phyloP scores from a whole-genome alignment of 1,284 basidiomycete genomes.

The Ustilago hordei region DNA sequence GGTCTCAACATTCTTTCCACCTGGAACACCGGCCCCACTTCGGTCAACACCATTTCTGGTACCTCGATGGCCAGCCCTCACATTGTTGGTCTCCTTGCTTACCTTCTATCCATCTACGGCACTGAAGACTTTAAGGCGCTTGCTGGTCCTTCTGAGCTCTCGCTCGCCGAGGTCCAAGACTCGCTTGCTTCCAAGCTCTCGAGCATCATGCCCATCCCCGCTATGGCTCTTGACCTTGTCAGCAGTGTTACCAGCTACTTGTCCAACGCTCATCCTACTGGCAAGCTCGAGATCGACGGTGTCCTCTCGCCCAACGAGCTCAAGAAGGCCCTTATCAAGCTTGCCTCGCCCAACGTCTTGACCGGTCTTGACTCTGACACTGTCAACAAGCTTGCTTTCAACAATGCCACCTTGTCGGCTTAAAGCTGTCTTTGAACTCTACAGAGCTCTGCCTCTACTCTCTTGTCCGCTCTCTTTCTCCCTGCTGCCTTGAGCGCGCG shows the following conservation, averaged over 20 bases:
- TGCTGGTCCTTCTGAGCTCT: conserved; percentile 24
- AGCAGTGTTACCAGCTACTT: conserved; percentile 58
- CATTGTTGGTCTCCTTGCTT: conserved; percentile 70
- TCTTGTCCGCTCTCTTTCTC: conserved; percentile 12
- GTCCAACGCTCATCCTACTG: conserved; percentile 52
- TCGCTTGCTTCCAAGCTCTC: conserved; percentile 64
- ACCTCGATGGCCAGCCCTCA: conserved; percentile 77
- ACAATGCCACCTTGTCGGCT: conserved; percentile 65
- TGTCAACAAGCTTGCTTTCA: conserved; percentile 66
- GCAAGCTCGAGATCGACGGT: conserved; percentile 71
- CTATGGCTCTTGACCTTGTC: conserved; percentile 58
- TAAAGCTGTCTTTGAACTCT: neutral
- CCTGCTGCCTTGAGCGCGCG: conserved; percentile 14
- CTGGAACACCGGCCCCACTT: conserved; percentile 71
- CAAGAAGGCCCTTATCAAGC: conserved; percentile 78
- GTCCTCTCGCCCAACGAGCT: conserved; percentile 74
- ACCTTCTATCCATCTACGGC: conserved; percentile 76
- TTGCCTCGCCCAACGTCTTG: conserved; percentile 76
- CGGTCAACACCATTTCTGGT: conserved; percentile 78
- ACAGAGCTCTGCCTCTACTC: conserved; percentile 35
- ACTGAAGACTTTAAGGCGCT: conserved; percentile 59
- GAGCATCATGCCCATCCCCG: conserved; percentile 57
- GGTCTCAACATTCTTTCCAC: conserved; percentile 78
- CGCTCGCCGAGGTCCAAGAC: conserved; percentile 38
- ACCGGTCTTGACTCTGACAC: conserved; percentile 63